phyloP scores from a whole-genome alignment of 768 basidiomycete species.

The Macrolepiota fuliginosa region DNA sequence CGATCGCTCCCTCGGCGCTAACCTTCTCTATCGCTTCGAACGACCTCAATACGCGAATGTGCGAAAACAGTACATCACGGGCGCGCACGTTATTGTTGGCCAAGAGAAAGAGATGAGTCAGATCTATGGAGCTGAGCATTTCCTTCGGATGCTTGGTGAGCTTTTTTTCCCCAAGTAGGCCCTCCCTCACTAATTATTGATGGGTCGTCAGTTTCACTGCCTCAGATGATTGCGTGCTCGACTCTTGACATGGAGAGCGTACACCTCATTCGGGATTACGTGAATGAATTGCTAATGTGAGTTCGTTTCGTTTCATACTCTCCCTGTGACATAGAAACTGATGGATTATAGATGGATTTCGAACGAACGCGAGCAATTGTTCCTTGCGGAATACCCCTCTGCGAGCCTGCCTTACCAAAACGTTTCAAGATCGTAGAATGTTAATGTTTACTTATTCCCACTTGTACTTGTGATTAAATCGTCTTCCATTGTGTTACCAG shows the following conservation, averaged over 20 bases:
- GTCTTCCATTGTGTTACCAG: neutral
- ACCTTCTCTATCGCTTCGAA: conserved; percentile 93
- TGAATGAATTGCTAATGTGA: conserved; percentile 83
- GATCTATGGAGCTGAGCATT: conserved; percentile 93
- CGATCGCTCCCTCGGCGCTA: conserved; percentile 85
- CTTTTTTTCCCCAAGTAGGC: conserved; percentile 13
- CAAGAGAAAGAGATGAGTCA: conserved; percentile 82
- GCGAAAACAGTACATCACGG: conserved; percentile 70
- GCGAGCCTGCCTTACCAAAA: conserved; percentile 81
- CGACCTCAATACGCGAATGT: conserved; percentile 88
- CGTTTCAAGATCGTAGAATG: conserved; percentile 63
- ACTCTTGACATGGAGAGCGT: conserved; percentile 91
- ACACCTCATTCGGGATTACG: conserved; percentile 79
- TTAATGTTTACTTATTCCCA: neutral
- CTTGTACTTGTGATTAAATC: neutral
- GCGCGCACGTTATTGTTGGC: conserved; percentile 61
- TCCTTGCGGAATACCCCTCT: conserved; percentile 76
- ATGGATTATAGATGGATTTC: conserved; percentile 65
- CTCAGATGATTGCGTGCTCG: conserved; percentile 85
- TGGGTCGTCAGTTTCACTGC: conserved; percentile 73
- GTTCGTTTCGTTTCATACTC: conserved; percentile 15
- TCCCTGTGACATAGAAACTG: neutral
- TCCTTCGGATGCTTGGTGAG: conserved; percentile 88
- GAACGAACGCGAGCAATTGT: conserved; percentile 68
- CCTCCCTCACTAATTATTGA: conserved; percentile 1